A percentile compares a stretch with the other conserved stretches of the same genome.
Evolutionary conservation across 2,329 filamentous ascomycete genomes (phyloP).

Genomic region (Phaeophleospora eucalypticola): DNA sequence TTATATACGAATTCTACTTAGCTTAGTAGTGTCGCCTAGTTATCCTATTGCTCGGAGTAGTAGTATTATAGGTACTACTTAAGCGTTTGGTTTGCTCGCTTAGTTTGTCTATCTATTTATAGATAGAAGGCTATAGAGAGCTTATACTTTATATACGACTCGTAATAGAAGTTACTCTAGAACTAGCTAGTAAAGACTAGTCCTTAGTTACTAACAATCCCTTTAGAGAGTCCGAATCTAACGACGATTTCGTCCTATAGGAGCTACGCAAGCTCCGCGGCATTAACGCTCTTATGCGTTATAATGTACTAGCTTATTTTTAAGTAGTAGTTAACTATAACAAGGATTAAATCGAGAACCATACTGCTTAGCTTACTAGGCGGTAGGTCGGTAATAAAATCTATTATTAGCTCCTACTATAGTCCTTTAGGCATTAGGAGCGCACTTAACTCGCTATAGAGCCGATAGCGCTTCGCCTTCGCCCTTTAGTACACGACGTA

Average conservation of each 20-base stretch:
- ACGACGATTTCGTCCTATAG: slow-evolving; percentile 15
- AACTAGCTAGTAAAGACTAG: slow-evolving; percentile 9
- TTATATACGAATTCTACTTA: slow-evolving; percentile 4
- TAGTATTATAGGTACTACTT: background rate
- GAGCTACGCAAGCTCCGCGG: slow-evolving; percentile 1
- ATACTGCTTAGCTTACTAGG: background rate
- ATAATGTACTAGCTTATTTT: slow-evolving; percentile 19
- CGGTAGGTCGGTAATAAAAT: slow-evolving; percentile 9
- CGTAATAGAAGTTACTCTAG: slow-evolving; percentile 7
- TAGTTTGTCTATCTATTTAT: background rate
- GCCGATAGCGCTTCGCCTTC: slow-evolving; percentile 2
- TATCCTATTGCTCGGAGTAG: slow-evolving; percentile 1
- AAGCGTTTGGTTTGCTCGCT: slow-evolving; percentile 1
- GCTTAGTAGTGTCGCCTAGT: background rate
- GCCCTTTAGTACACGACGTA: background rate
- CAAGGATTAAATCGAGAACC: slow-evolving; percentile 17
- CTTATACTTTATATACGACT: slow-evolving; percentile 1
- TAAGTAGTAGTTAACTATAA: slow-evolving; percentile 21
- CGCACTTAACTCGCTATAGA: slow-evolving; percentile 1
- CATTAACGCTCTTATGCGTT: slow-evolving; percentile 1
- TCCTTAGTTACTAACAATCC: slow-evolving; percentile 14
- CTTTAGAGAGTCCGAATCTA: slow-evolving; percentile 9
- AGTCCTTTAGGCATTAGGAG: background rate
- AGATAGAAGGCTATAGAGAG: slow-evolving; percentile 10
- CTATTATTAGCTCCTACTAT: slow-evolving; percentile 5